Evolutionary conservation across 768 basidiomycete genomes (phyloP).

Genomic region (Boletus pseudopeckii): DNA sequence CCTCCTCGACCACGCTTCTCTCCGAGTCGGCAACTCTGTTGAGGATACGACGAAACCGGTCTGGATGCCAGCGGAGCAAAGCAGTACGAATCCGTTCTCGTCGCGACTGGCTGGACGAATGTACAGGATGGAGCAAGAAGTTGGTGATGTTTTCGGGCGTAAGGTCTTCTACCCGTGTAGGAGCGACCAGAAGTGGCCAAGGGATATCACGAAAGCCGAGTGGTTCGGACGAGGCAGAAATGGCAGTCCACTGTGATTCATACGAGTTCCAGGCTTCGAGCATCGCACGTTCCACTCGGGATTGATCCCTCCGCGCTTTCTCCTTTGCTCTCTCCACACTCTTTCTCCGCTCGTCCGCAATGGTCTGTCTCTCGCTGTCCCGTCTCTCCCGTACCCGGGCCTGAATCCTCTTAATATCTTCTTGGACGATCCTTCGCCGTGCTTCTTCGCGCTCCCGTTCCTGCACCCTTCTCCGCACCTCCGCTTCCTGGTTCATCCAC

Average conservation of each 20-base stretch:
- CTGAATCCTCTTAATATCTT: conserved; percentile 55
- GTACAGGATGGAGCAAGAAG: conserved; percentile 64
- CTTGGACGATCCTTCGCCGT: conserved; percentile 45
- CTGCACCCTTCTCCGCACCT: conserved; percentile 40
- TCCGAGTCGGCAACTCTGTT: conserved; percentile 52
- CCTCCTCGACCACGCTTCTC: conserved; percentile 51
- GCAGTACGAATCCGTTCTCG: conserved; percentile 67
- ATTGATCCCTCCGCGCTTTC: conserved; percentile 42
- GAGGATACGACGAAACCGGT: conserved; percentile 62
- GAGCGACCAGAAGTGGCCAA: conserved; percentile 57
- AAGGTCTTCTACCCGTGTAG: conserved; percentile 48
- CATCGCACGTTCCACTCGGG: conserved; percentile 42
- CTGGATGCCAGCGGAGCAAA: conserved; percentile 78
- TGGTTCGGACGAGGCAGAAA: conserved; percentile 43
- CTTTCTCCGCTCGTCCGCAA: conserved; percentile 47
- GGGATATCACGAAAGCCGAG: conserved; percentile 64
- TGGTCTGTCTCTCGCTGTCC: conserved; percentile 45
- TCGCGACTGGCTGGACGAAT: conserved; percentile 54
- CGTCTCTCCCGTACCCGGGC: conserved; percentile 47
- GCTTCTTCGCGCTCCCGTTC: conserved; percentile 45
- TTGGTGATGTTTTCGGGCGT: conserved; percentile 48
- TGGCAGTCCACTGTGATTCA: conserved; percentile 60
- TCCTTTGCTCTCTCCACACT: conserved; percentile 35
- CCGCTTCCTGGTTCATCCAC: conserved; percentile 52
- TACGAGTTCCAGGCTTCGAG: conserved; percentile 60